These are phyloP conservation scores for Vaccinium myrtillus DNA, from an alignment of 148 eudicot genomes.

Conservation along the genomic window DNA sequence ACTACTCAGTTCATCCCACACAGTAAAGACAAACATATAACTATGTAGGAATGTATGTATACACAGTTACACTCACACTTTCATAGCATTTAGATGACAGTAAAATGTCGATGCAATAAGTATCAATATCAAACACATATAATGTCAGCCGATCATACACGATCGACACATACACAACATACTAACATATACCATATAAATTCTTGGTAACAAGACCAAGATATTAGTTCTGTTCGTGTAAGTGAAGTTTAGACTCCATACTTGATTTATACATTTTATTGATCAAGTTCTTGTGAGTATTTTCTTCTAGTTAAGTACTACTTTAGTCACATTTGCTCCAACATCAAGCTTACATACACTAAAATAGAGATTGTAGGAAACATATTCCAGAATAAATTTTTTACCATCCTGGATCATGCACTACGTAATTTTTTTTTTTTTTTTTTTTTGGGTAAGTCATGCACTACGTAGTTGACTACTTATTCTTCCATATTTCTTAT, in stretches of 20 bases:
- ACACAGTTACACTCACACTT: background rate
- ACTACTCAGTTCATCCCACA: conserved; percentile 4
- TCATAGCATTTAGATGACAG: background rate
- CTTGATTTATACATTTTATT: background rate
- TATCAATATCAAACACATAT: background rate
- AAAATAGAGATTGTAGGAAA: background rate
- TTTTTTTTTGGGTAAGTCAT: too few species aligned
- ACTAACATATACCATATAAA: background rate
- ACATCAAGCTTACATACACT: background rate
- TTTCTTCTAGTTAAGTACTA: background rate
- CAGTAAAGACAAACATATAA: background rate
- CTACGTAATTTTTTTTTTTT: too few species aligned
- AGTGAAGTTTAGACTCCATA: background rate
- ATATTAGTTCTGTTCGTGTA: background rate
- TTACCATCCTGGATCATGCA: background rate
- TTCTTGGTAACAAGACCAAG: background rate
- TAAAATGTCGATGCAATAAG: background rate
- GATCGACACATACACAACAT: background rate
- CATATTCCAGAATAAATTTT: background rate
- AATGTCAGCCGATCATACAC: background rate
- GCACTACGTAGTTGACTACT: too few species aligned
- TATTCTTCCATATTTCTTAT: background rate
- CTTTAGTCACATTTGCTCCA: background rate
- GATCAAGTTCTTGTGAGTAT: too few species aligned
- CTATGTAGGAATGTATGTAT: too few species aligned